Conservation (phyloP, 495 filamentous ascomycete genomes). For the Cercophora scortea region DNA sequence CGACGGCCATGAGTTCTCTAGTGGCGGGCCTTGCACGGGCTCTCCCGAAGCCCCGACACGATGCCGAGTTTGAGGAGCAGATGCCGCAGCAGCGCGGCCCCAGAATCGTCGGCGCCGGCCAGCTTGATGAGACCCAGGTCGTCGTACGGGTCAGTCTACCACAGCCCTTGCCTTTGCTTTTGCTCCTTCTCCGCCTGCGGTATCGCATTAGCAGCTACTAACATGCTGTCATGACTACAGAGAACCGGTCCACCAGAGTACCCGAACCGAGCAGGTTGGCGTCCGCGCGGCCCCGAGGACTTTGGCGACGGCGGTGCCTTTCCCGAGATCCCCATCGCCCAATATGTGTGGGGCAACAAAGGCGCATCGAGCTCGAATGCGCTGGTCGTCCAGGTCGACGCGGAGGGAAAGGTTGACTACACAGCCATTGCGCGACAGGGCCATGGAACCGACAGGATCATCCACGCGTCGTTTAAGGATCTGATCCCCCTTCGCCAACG, state of each 20-base stretch:
- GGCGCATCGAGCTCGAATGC: constrained; percentile 70
- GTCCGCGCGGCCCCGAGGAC: constrained; percentile 77
- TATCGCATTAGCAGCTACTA: constrained; percentile 7
- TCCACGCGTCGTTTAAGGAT: constrained; percentile 95
- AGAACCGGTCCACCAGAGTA: constrained; percentile 82
- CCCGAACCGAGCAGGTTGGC: constrained; percentile 77
- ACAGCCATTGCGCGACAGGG: constrained; percentile 91
- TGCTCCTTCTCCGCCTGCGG: background rate
- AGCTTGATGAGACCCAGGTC: constrained; percentile 79
- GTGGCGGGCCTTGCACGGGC: constrained; percentile 70
- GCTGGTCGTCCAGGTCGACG: constrained; percentile 84
- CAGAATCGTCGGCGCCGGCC: constrained; percentile 66
- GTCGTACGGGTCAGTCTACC: constrained; percentile 59
- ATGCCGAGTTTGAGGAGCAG: constrained; percentile 74
- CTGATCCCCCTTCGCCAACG: constrained; percentile 90
- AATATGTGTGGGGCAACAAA: constrained; percentile 92
- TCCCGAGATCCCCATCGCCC: constrained; percentile 86
- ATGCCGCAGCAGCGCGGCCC: constrained; percentile 66
- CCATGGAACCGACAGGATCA: constrained; percentile 71
- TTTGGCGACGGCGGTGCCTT: constrained; percentile 96
- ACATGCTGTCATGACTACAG: constrained; percentile 29
- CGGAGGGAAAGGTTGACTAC: constrained; percentile 88
- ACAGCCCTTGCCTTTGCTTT: background rate
- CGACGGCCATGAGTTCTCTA: constrained; percentile 56
- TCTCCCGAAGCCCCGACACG: constrained; percentile 85